Conservation (phyloP, 495 filamentous ascomycete species). For the Talaromyces proteolyticus region DNA sequence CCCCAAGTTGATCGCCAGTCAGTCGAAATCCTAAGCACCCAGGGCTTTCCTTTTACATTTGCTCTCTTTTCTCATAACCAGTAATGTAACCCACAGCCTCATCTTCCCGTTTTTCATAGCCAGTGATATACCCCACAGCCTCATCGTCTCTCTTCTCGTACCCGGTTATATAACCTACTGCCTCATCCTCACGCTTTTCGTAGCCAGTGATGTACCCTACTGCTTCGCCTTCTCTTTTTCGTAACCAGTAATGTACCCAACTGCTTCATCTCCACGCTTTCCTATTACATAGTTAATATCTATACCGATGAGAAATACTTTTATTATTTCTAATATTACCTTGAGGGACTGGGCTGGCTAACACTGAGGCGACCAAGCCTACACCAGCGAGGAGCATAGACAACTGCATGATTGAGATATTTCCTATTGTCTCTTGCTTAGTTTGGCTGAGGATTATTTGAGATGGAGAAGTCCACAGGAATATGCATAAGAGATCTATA, state of each 20-base stretch:
- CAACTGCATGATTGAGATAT: too few relatives aligned
- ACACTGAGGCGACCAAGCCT: too few relatives aligned
- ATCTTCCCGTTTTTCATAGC: not conserved
- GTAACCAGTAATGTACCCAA: not conserved
- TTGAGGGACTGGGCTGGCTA: too few relatives aligned
- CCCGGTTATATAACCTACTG: not conserved
- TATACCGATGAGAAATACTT: not conserved
- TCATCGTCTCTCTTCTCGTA: not conserved
- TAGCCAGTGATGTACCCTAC: too few relatives aligned
- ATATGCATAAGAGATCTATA: too few relatives aligned
- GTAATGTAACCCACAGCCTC: not conserved
- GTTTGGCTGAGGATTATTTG: too few relatives aligned
- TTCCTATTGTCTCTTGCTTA: too few relatives aligned
- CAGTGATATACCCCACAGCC: not conserved
- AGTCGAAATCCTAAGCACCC: too few relatives aligned
- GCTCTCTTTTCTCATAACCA: not conserved
- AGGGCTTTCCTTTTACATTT: not conserved
- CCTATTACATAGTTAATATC: not conserved
- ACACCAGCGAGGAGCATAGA: too few relatives aligned
- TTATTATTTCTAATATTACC: not conserved
- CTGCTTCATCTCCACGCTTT: not conserved
- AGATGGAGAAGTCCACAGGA: too few relatives aligned
- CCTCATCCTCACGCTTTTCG: not conserved
- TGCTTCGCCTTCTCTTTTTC: not conserved
- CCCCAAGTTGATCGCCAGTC: not conserved